A percentile compares a stretch with the other conserved stretches of the same genome.
phyloP scores from a whole-genome alignment of 192 early-diverging fungal genomes.

The Podila epicladia region DNA sequence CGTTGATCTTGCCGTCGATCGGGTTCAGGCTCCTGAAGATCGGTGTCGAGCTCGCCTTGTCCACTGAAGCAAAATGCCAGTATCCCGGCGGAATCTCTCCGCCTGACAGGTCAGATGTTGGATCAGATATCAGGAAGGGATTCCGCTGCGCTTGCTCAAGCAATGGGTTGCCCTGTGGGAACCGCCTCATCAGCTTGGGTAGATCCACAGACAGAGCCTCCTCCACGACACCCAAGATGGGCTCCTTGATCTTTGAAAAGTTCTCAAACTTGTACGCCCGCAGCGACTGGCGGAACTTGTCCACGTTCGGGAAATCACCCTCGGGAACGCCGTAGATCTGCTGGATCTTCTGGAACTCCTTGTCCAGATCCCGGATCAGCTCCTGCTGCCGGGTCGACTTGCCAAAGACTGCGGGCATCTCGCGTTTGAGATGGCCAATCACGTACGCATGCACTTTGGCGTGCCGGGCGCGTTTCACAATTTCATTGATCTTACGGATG shows the following conservation, averaged over 20 bases:
- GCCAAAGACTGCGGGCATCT: constrained; percentile 87
- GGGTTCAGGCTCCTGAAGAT: constrained; percentile 61
- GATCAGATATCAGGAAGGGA: constrained; percentile 51
- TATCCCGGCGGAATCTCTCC: constrained; percentile 57
- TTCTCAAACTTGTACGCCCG: constrained; percentile 82
- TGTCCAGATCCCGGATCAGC: constrained; percentile 75
- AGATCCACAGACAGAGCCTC: constrained; percentile 81
- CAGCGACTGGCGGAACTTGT: constrained; percentile 74
- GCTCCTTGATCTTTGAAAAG: constrained; percentile 79
- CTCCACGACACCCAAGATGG: constrained; percentile 72
- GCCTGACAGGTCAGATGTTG: background rate
- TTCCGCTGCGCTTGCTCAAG: constrained; percentile 66
- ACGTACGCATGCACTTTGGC: constrained; percentile 88
- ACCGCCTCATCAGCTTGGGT: constrained; percentile 78
- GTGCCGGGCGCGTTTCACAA: constrained; percentile 84
- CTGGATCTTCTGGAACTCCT: constrained; percentile 81
- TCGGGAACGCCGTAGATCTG: constrained; percentile 73
- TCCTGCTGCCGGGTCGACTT: constrained; percentile 79
- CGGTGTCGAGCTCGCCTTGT: constrained; percentile 58
- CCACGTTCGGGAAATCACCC: constrained; percentile 87
- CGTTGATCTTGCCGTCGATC: constrained; percentile 65
- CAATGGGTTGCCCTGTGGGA: constrained; percentile 81
- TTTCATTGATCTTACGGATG: constrained; percentile 89
- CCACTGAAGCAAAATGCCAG: constrained; percentile 63
- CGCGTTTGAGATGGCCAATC: constrained; percentile 81